Conservation (phyloP, 1,284 basidiomycete species). For the Trametes sp. region DNA sequence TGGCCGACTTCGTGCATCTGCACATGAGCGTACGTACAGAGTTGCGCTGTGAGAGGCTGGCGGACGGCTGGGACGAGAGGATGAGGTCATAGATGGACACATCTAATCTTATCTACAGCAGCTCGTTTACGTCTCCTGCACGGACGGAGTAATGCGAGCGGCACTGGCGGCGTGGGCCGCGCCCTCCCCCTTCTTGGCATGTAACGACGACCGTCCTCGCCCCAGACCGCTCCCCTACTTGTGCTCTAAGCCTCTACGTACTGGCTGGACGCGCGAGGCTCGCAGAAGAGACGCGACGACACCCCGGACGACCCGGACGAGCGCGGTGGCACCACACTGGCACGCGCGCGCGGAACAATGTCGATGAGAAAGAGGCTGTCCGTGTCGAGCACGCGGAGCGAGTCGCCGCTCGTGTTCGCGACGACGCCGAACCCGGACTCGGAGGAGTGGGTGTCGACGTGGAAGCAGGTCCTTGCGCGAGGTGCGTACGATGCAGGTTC, state of each 20-base stretch:
- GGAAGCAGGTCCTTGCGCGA: conserved; percentile 61
- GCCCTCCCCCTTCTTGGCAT: conserved; percentile 32
- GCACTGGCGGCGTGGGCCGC: conserved; percentile 10
- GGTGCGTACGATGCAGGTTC: conserved; percentile 45
- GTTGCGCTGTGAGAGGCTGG: background rate
- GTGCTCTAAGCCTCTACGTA: background rate
- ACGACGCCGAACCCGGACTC: conserved; percentile 50
- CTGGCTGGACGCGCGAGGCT: background rate
- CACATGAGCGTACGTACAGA: background rate
- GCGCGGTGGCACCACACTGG: background rate
- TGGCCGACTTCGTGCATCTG: background rate
- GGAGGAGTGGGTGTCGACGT: conserved; percentile 64
- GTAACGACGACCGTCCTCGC: conserved; percentile 20
- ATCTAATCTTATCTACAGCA: conserved; percentile 38
- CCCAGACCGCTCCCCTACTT: background rate
- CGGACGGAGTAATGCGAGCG: conserved; percentile 11
- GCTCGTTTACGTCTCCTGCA: conserved; percentile 24
- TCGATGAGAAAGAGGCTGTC: conserved; percentile 44
- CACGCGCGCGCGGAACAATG: conserved; percentile 24
- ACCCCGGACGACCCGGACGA: conserved; percentile 5
- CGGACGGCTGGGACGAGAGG: conserved; percentile 20
- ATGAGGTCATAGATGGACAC: conserved; percentile 24
- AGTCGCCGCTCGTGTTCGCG: conserved; percentile 41
- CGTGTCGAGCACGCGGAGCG: conserved; percentile 43
- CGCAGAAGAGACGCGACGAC: background rate